Conservation (phyloP, 768 basidiomycete genomes). For the Amanita jacksonii region DNA sequence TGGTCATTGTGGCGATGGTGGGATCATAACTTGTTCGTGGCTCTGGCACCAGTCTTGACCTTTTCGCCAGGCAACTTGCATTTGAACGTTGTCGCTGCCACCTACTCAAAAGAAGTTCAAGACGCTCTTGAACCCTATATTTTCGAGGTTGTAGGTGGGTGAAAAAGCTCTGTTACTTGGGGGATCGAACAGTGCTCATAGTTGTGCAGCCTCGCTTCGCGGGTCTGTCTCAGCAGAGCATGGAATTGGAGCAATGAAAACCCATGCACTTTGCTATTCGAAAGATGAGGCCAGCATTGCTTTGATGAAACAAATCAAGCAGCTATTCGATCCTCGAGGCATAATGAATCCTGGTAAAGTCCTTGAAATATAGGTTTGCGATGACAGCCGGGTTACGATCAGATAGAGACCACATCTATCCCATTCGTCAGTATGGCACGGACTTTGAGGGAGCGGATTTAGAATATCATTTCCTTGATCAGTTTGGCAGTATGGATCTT, state of each 20-base stretch:
- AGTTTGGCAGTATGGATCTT: too few relatives aligned
- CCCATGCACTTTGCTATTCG: slow-evolving; percentile 80
- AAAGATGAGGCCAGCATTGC: slow-evolving; percentile 73
- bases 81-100: slow-evolving; percentile 78
- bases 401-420: too few relatives aligned
- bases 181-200: background rate
- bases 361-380: too few relatives aligned
- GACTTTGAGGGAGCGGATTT: too few relatives aligned
- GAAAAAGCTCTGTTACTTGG: slow-evolving; percentile 1
- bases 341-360: too few relatives aligned
- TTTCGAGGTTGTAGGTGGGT: slow-evolving; percentile 81
- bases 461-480: too few relatives aligned
- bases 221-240: slow-evolving; percentile 98
- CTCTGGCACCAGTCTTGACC: background rate
- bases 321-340: slow-evolving; percentile 29
- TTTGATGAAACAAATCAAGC: slow-evolving; percentile 86
- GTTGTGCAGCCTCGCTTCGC: slow-evolving; percentile 49
- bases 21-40: slow-evolving; percentile 18
- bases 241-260: slow-evolving; percentile 95
- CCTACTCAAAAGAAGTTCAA: slow-evolving; percentile 78
- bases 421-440: too few relatives aligned
- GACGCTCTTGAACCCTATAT: slow-evolving; percentile 89
- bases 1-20: slow-evolving; percentile 95
- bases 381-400: too few relatives aligned
- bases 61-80: slow-evolving; percentile 73